Percentiles rank a stretch among this genome's conserved stretches.
phyloP scores from a whole-genome alignment of 495 filamentous ascomycete genomes.

The Xylaria intraflava region DNA sequence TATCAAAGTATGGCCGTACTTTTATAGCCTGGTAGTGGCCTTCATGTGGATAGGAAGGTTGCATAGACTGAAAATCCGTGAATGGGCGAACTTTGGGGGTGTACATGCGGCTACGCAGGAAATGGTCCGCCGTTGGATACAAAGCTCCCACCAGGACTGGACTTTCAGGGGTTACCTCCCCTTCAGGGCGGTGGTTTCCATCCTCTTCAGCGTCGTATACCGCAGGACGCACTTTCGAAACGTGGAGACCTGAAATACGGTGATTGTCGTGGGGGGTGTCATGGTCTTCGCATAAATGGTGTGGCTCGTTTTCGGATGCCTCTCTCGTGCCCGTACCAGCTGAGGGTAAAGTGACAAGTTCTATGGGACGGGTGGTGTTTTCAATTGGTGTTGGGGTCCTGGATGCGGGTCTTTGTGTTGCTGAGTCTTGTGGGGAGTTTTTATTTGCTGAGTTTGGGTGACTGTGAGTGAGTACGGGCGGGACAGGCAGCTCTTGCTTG shows the following conservation, averaged over 20 bases:
- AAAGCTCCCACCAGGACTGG: background rate
- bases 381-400: background rate
- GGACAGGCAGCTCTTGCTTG: slow-evolving; percentile 18
- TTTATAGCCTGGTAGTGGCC: background rate
- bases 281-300: slow-evolving; percentile 1
- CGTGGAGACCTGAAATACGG: background rate
- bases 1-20: background rate
- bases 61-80: slow-evolving; percentile 2
- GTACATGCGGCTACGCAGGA: background rate
- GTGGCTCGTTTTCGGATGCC: background rate
- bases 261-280: slow-evolving; percentile 10
- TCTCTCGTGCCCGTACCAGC: background rate
- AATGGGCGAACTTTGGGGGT: slow-evolving; percentile 10
- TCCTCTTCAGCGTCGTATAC: background rate
- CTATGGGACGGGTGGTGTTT: background rate
- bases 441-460: background rate
- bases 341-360: background rate
- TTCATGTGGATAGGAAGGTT: background rate
- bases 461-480: slow-evolving; percentile 15
- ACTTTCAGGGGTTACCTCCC: background rate
- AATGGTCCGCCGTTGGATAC: background rate
- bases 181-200: background rate
- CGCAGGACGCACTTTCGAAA: background rate
- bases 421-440: slow-evolving; percentile 2
- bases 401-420: slow-evolving; percentile 5